phyloP scores from a whole-genome alignment of 768 basidiomycete species.

The Gautieria morchelliformis region DNA sequence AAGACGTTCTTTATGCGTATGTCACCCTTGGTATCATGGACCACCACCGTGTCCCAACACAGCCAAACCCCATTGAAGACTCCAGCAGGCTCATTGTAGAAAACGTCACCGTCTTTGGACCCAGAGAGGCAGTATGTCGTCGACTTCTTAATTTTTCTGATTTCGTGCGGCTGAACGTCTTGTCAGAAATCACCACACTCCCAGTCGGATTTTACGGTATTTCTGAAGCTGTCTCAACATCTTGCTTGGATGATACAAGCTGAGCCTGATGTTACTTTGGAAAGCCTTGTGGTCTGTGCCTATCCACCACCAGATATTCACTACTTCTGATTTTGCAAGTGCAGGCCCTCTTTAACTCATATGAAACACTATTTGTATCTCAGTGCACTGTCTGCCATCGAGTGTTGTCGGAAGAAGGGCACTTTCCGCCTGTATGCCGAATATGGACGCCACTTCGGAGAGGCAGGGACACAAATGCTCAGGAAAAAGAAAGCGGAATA shows the following conservation, averaged over 20 bases:
- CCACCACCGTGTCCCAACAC: not conserved
- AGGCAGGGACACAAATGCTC: constrained; percentile 13
- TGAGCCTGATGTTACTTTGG: constrained; percentile 43
- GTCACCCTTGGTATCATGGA: constrained; percentile 36
- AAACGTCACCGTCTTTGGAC: constrained; percentile 60
- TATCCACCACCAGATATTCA: constrained; percentile 5
- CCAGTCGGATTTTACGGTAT: constrained; percentile 58
- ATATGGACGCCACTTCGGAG: constrained; percentile 30
- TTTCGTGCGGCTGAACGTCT: constrained; percentile 3
- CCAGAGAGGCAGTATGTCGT: constrained; percentile 55
- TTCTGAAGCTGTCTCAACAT: constrained; percentile 57
- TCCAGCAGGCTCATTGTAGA: constrained; percentile 36
- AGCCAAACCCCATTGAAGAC: not conserved
- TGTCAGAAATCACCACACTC: constrained; percentile 56
- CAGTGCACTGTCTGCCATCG: constrained; percentile 53
- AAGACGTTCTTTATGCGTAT: constrained; percentile 60
- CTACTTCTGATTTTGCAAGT: not conserved
- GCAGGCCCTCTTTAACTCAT: constrained; percentile 45
- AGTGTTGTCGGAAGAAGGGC: constrained; percentile 59
- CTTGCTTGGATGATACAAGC: constrained; percentile 49
- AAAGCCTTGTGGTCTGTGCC: constrained; percentile 36
- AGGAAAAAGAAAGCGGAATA: constrained; percentile 16
- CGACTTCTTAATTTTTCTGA: constrained; percentile 6
- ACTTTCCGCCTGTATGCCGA: constrained; percentile 63
- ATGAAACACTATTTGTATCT: constrained; percentile 52